These are phyloP conservation scores for Seiridium unicorne DNA, from an alignment of 2,329 filamentous ascomycete genomes.

Conservation along the genomic window DNA sequence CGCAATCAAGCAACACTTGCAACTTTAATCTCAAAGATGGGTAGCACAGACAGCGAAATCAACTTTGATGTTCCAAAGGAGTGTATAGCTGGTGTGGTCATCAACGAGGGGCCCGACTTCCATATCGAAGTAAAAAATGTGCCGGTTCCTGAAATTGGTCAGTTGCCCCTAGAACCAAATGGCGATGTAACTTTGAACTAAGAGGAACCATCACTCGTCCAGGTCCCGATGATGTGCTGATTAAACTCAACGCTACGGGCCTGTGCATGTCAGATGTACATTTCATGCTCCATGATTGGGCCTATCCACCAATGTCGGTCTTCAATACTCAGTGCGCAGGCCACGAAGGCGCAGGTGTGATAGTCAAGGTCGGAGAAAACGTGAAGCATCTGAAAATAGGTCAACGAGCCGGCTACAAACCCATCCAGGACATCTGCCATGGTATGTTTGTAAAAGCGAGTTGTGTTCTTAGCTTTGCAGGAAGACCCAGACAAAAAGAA, in stretches of 20 bases:
- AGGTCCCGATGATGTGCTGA: constrained; percentile 17
- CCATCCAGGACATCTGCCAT: constrained; percentile 27
- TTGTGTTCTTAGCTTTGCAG: too few relatives aligned
- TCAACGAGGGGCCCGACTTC: constrained; percentile 49
- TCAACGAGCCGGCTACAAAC: constrained; percentile 38
- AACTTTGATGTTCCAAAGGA: constrained; percentile 39
- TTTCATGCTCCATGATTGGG: constrained; percentile 16
- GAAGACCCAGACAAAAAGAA: too few relatives aligned
- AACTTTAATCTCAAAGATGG: neutral
- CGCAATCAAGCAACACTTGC: too few relatives aligned
- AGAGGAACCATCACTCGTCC: neutral
- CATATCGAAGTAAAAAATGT: constrained; percentile 44
- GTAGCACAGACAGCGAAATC: neutral
- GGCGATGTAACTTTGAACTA: neutral
- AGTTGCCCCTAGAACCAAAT: neutral
- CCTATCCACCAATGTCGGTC: constrained; percentile 10
- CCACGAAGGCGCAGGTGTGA: constrained; percentile 37
- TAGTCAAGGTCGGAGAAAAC: constrained; percentile 30
- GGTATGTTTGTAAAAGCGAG: too few relatives aligned
- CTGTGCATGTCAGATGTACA: constrained; percentile 18
- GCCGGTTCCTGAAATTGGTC: constrained; percentile 46
- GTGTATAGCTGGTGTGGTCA: constrained; percentile 48
- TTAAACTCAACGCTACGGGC: constrained; percentile 15
- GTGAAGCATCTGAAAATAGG: constrained; percentile 30
- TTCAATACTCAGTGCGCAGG: constrained; percentile 21